A percentile compares a stretch with the other conserved stretches of the same genome.
phyloP scores from a whole-genome alignment of 805 yeast genomes.

The Zygoascus tannicola region DNA sequence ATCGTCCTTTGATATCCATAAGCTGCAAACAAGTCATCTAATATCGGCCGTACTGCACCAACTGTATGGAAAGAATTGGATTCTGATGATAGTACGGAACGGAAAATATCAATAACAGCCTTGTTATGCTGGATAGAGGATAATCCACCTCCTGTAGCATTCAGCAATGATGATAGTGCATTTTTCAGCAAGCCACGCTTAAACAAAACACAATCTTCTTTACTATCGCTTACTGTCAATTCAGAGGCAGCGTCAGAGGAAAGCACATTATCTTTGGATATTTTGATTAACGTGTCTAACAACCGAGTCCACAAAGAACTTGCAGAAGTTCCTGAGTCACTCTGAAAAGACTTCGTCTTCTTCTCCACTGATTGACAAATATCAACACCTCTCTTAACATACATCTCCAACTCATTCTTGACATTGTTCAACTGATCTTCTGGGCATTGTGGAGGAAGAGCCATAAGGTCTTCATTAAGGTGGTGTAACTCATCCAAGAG shows the following conservation, averaged over 20 bases:
- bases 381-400: slow-evolving; percentile 17
- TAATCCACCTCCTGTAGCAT: slow-evolving; percentile 28
- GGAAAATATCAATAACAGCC: slow-evolving; percentile 47
- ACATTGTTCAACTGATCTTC: too few relatives aligned
- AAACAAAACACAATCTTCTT: slow-evolving; percentile 2
- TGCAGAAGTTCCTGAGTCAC: slow-evolving; percentile 3
- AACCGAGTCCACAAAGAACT: slow-evolving; percentile 32
- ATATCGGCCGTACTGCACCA: slow-evolving; percentile 48
- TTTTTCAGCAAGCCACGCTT: slow-evolving; percentile 11
- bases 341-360: not conserved
- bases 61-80: slow-evolving; percentile 41
- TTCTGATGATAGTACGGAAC: slow-evolving; percentile 30
- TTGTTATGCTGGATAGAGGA: slow-evolving; percentile 14
- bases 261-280: slow-evolving; percentile 4
- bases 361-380: slow-evolving; percentile 15
- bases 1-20: slow-evolving; percentile 56
- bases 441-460: too few relatives aligned
- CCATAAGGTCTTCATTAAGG: slow-evolving; percentile 8
- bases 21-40: slow-evolving; percentile 55
- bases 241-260: slow-evolving; percentile 28
- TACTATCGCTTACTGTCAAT: slow-evolving; percentile 5
- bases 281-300: slow-evolving; percentile 32
- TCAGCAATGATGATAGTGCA: slow-evolving; percentile 21
- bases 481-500: slow-evolving; percentile 19
- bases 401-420: slow-evolving; percentile 11